These are phyloP conservation scores for Coemansia sp. DNA, from an alignment of 192 early-diverging fungal species.

Conservation along the genomic window DNA sequence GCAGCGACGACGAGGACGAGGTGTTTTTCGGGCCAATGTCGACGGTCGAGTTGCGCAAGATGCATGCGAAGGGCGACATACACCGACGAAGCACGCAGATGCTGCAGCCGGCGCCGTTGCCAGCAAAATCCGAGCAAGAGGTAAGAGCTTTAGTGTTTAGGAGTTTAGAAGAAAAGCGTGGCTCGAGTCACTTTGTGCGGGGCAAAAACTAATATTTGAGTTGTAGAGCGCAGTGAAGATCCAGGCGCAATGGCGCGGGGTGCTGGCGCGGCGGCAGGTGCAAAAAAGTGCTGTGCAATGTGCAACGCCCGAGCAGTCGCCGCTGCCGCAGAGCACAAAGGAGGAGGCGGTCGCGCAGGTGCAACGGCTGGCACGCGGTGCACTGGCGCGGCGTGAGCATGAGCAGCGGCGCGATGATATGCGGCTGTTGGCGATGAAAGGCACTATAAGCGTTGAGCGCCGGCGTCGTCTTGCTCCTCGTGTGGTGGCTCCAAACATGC, in stretches of 20 bases:
- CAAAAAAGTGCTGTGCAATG: conserved; percentile 5
- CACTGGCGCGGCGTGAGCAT: conserved; percentile 12
- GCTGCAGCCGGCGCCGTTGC: conserved; percentile 15
- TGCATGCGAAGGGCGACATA: conserved; percentile 15
- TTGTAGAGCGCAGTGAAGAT: conserved; percentile 11
- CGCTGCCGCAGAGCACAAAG: conserved; percentile 4
- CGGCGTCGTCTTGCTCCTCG: conserved; percentile 9
- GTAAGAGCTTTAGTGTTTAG: too few species aligned
- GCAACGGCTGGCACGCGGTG: conserved; percentile 22
- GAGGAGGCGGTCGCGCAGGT: conserved; percentile 7
- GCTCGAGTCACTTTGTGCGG: too few species aligned
- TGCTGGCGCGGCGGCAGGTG: not conserved
- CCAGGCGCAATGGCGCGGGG: conserved; percentile 12
- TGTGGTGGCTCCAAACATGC: too few species aligned
- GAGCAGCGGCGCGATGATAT: conserved; percentile 20
- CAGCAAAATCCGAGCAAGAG: not conserved
- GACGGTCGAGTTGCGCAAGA: conserved; percentile 17
- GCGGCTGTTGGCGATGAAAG: conserved; percentile 23
- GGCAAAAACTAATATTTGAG: not conserved
- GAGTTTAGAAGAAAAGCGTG: too few species aligned
- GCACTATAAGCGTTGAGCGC: conserved; percentile 34
- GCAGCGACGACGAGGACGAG: conserved; percentile 32
- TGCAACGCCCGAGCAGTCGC: conserved; percentile 13
- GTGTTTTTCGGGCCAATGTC: conserved; percentile 46
- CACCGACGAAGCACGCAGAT: conserved; percentile 32